phyloP scores from a whole-genome alignment of 2,329 filamentous ascomycete species.

The Venturiaceae sp. region DNA sequence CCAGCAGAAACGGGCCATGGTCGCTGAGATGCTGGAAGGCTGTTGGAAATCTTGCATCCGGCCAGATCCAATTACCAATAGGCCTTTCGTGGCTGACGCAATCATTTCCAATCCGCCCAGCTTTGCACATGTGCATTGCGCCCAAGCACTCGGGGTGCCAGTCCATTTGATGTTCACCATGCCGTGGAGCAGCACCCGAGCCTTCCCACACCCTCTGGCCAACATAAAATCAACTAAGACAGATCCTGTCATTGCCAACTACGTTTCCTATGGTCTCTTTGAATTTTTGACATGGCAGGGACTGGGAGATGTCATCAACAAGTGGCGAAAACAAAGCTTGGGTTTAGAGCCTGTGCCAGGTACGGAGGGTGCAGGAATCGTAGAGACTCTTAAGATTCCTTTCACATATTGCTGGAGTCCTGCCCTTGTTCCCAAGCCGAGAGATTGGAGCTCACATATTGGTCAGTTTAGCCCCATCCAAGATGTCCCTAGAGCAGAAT shows the following conservation, averaged over 20 bases:
- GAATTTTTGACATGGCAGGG: conserved; percentile 90
- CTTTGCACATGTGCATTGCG: conserved; percentile 66
- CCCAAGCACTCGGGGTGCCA: conserved; percentile 65
- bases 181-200: conserved; percentile 79
- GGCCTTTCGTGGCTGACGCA: conserved; percentile 71
- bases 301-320: conserved; percentile 75
- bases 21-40: conserved; percentile 75
- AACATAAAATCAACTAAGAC: conserved; percentile 70
- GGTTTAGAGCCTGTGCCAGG: conserved; percentile 68
- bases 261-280: conserved; percentile 72
- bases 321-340: conserved; percentile 63
- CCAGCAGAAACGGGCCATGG: conserved; percentile 52
- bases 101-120: conserved; percentile 72
- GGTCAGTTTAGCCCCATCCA: no score
- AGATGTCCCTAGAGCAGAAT: no score
- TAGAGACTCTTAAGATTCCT: conserved; percentile 57
- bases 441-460: conserved; percentile 29
- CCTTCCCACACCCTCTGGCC: conserved; percentile 78
- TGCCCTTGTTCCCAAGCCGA: conserved; percentile 33
- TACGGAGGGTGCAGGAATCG: conserved; percentile 58
- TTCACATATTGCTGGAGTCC: conserved; percentile 57
- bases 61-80: conserved; percentile 21
- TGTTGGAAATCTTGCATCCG: conserved; percentile 74
- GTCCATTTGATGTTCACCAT: conserved; percentile 57
- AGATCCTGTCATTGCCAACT: conserved; percentile 67